Evolutionary conservation across 805 yeast species (phyloP).

Genomic region (Candida loeiensis): DNA sequence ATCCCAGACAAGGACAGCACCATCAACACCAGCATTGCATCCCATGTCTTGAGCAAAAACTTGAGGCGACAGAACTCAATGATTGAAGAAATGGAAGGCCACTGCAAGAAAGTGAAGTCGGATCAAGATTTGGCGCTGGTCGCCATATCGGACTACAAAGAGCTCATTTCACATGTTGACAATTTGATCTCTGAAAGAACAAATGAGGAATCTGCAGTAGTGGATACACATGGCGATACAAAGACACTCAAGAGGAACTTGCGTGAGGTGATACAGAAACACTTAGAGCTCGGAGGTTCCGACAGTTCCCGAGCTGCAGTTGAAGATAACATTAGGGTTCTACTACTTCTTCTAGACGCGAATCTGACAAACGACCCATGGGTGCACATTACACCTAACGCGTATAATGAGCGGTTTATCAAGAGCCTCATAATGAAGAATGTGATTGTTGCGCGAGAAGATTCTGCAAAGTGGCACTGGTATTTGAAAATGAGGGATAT

Average conservation of each 20-base stretch:
- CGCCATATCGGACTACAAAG: conserved; percentile 6
- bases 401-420: conserved; percentile 1
- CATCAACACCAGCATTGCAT: conserved; percentile 25
- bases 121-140: not conserved
- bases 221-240: not conserved
- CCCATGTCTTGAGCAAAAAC: conserved; percentile 8
- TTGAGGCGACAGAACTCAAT: conserved; percentile 3
- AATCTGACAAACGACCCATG: conserved; percentile 3
- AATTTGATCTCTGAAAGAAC: not conserved
- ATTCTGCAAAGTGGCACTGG: conserved; percentile 3
- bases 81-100: not conserved
- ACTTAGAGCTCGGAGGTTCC: not conserved
- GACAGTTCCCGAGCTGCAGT: not conserved
- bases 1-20: conserved; percentile 27
- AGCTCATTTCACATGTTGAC: conserved; percentile 2
- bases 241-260: conserved; percentile 4
- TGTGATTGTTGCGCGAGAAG: conserved; percentile 5
- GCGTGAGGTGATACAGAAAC: conserved; percentile 1
- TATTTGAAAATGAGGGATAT: conserved; percentile 7
- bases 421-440: conserved; percentile 6
- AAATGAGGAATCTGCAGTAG: too few species aligned
- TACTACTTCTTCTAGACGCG: conserved; percentile 1
- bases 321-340: not conserved
- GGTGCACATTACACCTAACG: conserved; percentile 7
- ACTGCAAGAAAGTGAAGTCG: not conserved